Conservation (phyloP, 768 basidiomycete genomes). For the Suillus subalutaceus region DNA sequence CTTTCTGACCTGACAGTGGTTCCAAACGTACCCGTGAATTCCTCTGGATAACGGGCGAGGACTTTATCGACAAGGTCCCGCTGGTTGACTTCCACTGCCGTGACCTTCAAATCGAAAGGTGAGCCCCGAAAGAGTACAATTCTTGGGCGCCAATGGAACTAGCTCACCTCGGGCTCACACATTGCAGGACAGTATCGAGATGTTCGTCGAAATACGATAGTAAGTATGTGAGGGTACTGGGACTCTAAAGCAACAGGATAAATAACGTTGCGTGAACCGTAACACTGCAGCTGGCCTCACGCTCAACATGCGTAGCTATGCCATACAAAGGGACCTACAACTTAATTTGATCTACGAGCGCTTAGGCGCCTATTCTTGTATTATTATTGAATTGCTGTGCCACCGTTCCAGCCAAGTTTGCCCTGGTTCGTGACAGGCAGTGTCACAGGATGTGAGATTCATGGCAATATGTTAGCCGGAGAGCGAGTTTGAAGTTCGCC, state of each 20-base stretch:
- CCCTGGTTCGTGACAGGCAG: not conserved
- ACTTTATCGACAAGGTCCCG: slow-evolving; percentile 20
- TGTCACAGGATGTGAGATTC: not conserved
- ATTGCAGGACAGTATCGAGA: not conserved
- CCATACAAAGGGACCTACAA: slow-evolving; percentile 1
- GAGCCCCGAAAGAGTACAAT: not conserved
- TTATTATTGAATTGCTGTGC: slow-evolving; percentile 3
- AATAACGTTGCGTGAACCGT: not conserved
- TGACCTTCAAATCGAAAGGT: not conserved
- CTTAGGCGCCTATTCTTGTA: not conserved
- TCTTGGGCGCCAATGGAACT: not conserved
- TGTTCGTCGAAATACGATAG: not conserved
- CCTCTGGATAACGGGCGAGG: slow-evolving; percentile 20
- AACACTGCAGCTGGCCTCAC: not conserved
- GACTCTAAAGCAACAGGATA: not conserved
- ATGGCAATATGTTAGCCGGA: not conserved
- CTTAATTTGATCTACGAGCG: not conserved
- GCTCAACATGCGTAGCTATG: slow-evolving; percentile 1
- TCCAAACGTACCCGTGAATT: slow-evolving; percentile 16
- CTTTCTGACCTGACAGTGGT: not conserved
- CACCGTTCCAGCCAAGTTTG: not conserved
- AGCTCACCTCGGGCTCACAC: slow-evolving; percentile 2
- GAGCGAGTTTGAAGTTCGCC: not conserved
- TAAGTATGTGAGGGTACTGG: not conserved
- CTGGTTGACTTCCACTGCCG: slow-evolving; percentile 15